These are phyloP conservation scores for Pseudohyphozyma bogoriensis DNA, from an alignment of 768 basidiomycete species.

Conservation along the genomic window DNA sequence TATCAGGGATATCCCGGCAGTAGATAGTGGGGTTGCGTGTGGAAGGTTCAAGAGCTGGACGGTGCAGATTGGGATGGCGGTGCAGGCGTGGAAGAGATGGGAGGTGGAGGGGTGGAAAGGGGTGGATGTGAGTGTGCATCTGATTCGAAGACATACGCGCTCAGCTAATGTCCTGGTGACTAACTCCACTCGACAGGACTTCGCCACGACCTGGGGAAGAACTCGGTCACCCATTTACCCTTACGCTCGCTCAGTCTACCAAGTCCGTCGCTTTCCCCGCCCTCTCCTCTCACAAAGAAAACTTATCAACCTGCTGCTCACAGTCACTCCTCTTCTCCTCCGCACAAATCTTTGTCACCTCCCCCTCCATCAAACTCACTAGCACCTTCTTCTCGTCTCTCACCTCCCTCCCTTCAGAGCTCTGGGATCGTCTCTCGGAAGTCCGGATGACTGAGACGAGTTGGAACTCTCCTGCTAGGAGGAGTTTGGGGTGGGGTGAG, in stretches of 20 bases:
- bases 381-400: slow-evolving; percentile 12
- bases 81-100: slow-evolving; percentile 15
- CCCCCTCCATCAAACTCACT: background rate
- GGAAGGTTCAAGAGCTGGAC: background rate
- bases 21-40: slow-evolving; percentile 6
- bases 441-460: background rate
- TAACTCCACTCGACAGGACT: background rate
- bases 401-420: background rate
- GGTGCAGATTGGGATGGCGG: background rate
- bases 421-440: background rate
- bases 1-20: slow-evolving; percentile 1
- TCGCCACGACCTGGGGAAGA: background rate
- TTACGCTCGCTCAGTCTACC: slow-evolving; percentile 13
- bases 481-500: slow-evolving; percentile 2
- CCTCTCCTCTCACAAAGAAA: no score
- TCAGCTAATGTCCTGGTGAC: no score
- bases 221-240: slow-evolving; percentile 1
- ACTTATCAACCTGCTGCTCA: background rate
- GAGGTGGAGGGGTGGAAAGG: background rate
- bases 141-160: no score
- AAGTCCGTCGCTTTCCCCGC: background rate
- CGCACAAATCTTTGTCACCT: slow-evolving; percentile 6
- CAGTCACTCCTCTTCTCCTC: slow-evolving; percentile 15
- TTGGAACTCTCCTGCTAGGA: slow-evolving; percentile 5
- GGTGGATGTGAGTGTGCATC: background rate